Evolutionary conservation across 345 rosid species (phyloP), one percentile per base, ranked within the genome.

Genomic region (Boechera retrofracta): DNA sequence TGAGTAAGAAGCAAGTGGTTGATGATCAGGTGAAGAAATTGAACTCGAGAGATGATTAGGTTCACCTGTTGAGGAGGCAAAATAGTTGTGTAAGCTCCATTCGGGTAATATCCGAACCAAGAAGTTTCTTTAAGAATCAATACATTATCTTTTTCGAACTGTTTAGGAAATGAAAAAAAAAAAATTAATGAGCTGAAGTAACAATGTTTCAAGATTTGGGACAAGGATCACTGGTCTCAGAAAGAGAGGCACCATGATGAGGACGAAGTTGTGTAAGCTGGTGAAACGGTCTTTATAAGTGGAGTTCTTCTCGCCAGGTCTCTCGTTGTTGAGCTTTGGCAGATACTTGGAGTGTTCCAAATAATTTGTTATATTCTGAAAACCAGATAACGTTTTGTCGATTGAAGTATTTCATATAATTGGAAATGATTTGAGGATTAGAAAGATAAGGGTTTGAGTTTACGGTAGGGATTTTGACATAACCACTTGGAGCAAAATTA

Each of bases 101-200:
- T 86, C 0, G 92, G 89, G 72, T 89, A 94, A 81, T 85, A 91
- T 70, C 97, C 94, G 1, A 94, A 91, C 98, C 93, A 94, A 55
- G 87, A 75, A 21, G 89, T 94, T 82, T 91, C 96, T 85, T 67
- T 90, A 1, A 97, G 98, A 60, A 87, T 83, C 86, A 94, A 76
- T 63, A 88, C 85, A 0, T 11, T 87, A 74, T 94, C 97, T 2
- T 81, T 55, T 64, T 87, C 79, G 33, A 83, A 89, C 98, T 94
- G 86, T 86, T 72, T 4, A 47, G 47, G 59, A 41, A 49, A 47
- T 31, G 41, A 2, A 2, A 38, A 45, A 21, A 51, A 52, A 44
- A 10, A 32, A 33, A 53, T 44, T 24, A 47, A 44, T 2, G 16
- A 21, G 24, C 24, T 21, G 1, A 21, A 21, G 24, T 21, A 21